A percentile compares a stretch with the other conserved stretches of the same genome.
phyloP scores from a whole-genome alignment of 208 protist species.

The Wallacemonas sp. region DNA sequence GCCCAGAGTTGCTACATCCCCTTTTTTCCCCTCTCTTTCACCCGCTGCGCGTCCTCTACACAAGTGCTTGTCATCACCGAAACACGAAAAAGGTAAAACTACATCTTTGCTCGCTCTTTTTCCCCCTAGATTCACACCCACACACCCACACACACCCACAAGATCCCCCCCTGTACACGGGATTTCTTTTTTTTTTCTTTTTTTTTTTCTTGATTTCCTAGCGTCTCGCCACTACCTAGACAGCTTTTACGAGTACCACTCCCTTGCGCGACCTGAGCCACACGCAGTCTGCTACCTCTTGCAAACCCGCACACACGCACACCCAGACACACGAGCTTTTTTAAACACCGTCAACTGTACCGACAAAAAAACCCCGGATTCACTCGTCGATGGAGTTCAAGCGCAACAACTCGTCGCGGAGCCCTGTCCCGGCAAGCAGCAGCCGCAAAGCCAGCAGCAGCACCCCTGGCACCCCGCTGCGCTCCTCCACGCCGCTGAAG shows the following conservation, averaged over 20 bases:
- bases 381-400: conserved; percentile 65
- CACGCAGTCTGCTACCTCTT: too few relatives aligned
- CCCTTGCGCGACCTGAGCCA: too few relatives aligned
- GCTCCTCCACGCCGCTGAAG: conserved; percentile 30
- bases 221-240: not conserved
- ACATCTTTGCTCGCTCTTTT: too few relatives aligned
- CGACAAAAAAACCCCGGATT: too few relatives aligned
- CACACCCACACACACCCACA: too few relatives aligned
- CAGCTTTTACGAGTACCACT: too few relatives aligned
- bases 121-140: conserved; percentile 4
- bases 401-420: conserved; percentile 66
- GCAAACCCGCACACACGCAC: too few relatives aligned
- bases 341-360: not conserved
- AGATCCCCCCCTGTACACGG: not conserved
- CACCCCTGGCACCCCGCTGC: conserved; percentile 25
- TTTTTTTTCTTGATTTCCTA: conserved; percentile 17
- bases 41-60: too few relatives aligned
- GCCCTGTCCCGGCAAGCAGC: conserved; percentile 15
- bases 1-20: not conserved
- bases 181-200: conserved; percentile 13
- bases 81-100: too few relatives aligned
- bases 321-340: too few relatives aligned
- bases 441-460: conserved; percentile 5
- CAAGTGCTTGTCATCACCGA: too few relatives aligned
- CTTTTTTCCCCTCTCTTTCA: not conserved